A percentile compares a stretch with the other conserved stretches of the same genome.
phyloP scores from a whole-genome alignment of 2,329 filamentous ascomycete species.

The Epichloe gansuensis region DNA sequence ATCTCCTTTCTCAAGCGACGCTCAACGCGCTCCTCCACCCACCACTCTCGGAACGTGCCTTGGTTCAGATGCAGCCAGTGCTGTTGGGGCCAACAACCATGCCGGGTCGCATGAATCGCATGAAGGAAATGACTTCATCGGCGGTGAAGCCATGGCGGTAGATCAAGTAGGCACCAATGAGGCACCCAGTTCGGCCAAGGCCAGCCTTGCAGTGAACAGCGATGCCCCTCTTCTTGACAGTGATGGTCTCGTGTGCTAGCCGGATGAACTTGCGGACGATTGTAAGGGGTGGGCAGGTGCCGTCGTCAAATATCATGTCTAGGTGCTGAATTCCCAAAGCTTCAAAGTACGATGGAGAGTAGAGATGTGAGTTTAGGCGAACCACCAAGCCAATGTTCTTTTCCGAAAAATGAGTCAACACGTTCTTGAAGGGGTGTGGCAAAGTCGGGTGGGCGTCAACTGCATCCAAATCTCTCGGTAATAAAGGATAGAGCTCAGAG shows the following conservation, averaged over 20 bases:
- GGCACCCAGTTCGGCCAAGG: slow-evolving; percentile 83
- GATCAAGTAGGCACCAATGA: slow-evolving; percentile 95
- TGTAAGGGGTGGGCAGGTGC: slow-evolving; percentile 79
- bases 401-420: slow-evolving; percentile 77
- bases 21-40: slow-evolving; percentile 78
- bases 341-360: slow-evolving; percentile 95
- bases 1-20: slow-evolving; percentile 50
- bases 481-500: slow-evolving; percentile 58
- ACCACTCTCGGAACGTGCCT: slow-evolving; percentile 96
- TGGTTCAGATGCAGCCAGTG: slow-evolving; percentile 99
- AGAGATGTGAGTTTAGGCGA: slow-evolving; percentile 86
- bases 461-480: slow-evolving; percentile 66
- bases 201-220: slow-evolving; percentile 98
- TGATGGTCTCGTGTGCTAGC: slow-evolving; percentile 89
- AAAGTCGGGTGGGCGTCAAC: slow-evolving; percentile 59
- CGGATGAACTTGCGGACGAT: slow-evolving; percentile 94
- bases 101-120: slow-evolving; percentile 97
- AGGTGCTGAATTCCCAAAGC: slow-evolving; percentile 88
- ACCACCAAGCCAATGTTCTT: slow-evolving; percentile 89
- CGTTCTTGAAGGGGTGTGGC: slow-evolving; percentile 87
- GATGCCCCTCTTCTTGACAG: slow-evolving; percentile 78
- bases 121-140: slow-evolving; percentile 93
- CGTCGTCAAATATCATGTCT: slow-evolving; percentile 99
- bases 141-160: slow-evolving; percentile 96
- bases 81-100: slow-evolving; percentile 98